Base-by-base conservation (phyloP, 371 early-diverging fungal genomes). In the Mucor lusitanicus region DNA sequence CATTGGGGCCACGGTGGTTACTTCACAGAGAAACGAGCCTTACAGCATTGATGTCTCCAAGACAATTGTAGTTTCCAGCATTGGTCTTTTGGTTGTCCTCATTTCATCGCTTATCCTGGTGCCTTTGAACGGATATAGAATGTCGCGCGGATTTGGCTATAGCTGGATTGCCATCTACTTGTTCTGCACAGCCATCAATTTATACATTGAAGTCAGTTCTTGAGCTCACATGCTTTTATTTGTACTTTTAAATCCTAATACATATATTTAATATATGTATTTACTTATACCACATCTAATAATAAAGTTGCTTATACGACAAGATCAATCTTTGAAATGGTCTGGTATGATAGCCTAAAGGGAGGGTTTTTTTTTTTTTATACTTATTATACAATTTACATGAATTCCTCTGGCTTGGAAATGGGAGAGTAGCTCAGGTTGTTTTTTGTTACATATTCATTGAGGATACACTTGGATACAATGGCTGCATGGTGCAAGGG, bases 1-100 rank as follows among this genome's bases (percentile, higher is more conserved):
- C 28, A 79, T 91, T 27, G 86, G 91, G 40, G 89, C 88, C 11
- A 81, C 83, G 0, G 86, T 83, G 73, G 77, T 86, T 12, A 88
- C 86, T 3, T 68, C 81, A 15, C 76, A 75, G 67, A 75, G 80
- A 3, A 71, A 74, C 12, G 73, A 71, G 12, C 78, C 79, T 23
- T 85, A 85, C 64, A 67, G 75, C 5, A 76, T 91, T 46, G 69
- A 79, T 17, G 61, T 88, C 15, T 84, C 85, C 7, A 78, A 81
- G 11, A 85, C 85, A 5, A 79, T 90, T 32, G 69, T 88, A 12
- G 83, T 88, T 5, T 86, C 88, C 17, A 71, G 81, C 6, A 67
- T 76, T 1, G 86, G 87, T 0, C 68, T 89, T 3, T 64, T 88
- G 27, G 53, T 85, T 17, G 72, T 86, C 8, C 39, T 89, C 25